phyloP scores from a whole-genome alignment of 768 basidiomycete genomes.

The Auricularia heimuer region DNA sequence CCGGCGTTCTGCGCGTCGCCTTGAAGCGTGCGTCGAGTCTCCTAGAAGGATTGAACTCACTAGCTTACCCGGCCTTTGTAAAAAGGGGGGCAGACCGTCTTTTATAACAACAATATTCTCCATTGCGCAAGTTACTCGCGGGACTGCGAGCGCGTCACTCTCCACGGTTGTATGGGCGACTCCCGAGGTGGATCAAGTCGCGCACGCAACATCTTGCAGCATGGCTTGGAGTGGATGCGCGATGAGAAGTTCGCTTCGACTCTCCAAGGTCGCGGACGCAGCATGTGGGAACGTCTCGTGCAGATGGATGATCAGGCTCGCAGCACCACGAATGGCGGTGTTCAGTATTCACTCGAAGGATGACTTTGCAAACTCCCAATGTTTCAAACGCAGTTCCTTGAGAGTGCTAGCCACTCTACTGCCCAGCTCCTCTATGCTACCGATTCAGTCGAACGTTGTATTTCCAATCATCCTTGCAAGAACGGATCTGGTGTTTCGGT shows the following conservation, averaged over 20 bases:
- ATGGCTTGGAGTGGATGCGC: constrained; percentile 64
- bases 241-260: constrained; percentile 32
- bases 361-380: not conserved
- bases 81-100: constrained; percentile 64
- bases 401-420: too few relatives aligned
- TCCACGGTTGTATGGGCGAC: constrained; percentile 63
- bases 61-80: not conserved
- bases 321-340: constrained; percentile 22
- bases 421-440: too few relatives aligned
- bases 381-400: not conserved
- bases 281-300: constrained; percentile 32
- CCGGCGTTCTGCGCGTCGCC: constrained; percentile 45
- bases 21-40: constrained; percentile 38
- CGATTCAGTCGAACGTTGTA: too few relatives aligned
- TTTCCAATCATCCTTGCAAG: too few relatives aligned
- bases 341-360: constrained; percentile 44
- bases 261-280: constrained; percentile 23
- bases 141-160: constrained; percentile 42
- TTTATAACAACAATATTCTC: constrained; percentile 72
- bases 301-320: constrained; percentile 33
- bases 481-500: too few relatives aligned
- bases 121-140: constrained; percentile 61
- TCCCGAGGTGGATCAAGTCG: constrained; percentile 49
- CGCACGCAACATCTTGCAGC: constrained; percentile 67
- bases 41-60: not conserved